Evolutionary conservation across 495 filamentous ascomycete genomes (phyloP).

Genomic region (Elaphomyces granulatus): DNA sequence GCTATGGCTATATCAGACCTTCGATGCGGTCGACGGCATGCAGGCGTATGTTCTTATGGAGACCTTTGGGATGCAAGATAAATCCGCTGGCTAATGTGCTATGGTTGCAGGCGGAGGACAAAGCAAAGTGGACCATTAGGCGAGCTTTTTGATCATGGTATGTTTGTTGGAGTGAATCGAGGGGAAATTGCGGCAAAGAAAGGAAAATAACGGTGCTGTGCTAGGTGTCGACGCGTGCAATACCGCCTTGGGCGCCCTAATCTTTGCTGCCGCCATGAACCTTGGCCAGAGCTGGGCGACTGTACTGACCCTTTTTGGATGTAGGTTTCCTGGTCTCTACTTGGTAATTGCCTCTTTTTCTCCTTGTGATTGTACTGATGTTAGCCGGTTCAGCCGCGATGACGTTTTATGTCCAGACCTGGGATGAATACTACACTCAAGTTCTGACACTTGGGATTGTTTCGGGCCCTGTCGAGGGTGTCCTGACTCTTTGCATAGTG

Average conservation of each 20-base stretch:
- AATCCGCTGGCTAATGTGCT: slow-evolving; percentile 11
- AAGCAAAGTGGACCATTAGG: slow-evolving; percentile 85
- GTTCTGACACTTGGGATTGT: slow-evolving; percentile 84
- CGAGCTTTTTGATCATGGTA: slow-evolving; percentile 94
- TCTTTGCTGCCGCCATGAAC: slow-evolving; percentile 85
- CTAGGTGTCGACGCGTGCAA: slow-evolving; percentile 85
- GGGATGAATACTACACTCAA: slow-evolving; percentile 98
- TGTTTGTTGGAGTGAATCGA: slow-evolving; percentile 9
- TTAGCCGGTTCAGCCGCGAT: slow-evolving; percentile 42
- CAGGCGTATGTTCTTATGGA: slow-evolving; percentile 54
- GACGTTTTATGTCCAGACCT: slow-evolving; percentile 97
- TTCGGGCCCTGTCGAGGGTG: slow-evolving; percentile 90
- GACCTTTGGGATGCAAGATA: slow-evolving; percentile 2
- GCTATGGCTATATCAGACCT: slow-evolving; percentile 93
- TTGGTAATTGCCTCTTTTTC: neutral
- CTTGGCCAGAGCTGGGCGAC: slow-evolving; percentile 89
- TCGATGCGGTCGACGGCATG: slow-evolving; percentile 90
- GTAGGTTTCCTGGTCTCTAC: slow-evolving; percentile 40
- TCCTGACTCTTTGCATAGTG: slow-evolving; percentile 67
- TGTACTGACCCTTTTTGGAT: slow-evolving; percentile 68
- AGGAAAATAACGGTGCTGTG: slow-evolving; percentile 1
- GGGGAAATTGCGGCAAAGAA: neutral
- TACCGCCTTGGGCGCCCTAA: slow-evolving; percentile 80
- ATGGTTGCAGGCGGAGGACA: slow-evolving; percentile 53
- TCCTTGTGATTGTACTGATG: slow-evolving; percentile 1